Evolutionary conservation across 257 asterid genomes (phyloP).

Genomic region (Solanum paucissectum): DNA sequence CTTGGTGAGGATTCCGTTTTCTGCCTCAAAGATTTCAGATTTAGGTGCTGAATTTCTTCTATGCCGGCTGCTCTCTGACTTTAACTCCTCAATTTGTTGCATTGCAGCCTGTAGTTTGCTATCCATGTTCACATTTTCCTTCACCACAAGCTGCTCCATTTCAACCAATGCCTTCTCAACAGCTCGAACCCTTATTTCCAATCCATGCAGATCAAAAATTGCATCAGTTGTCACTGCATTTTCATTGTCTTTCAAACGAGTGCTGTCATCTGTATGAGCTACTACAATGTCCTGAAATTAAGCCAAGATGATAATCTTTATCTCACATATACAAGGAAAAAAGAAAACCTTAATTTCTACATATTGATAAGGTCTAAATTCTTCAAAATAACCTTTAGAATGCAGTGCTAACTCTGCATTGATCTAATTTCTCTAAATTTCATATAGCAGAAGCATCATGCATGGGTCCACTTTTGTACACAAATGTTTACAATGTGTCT

Average conservation of each 20-base stretch:
- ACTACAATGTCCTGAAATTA: conserved; percentile 33
- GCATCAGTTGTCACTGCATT: conserved; percentile 12
- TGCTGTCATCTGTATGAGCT: conserved; percentile 1
- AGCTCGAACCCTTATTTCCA: conserved; percentile 43
- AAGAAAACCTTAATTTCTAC: not conserved
- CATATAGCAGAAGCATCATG: not conserved
- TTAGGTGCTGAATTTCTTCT: conserved; percentile 38
- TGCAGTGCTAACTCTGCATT: not conserved
- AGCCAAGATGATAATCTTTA: not conserved
- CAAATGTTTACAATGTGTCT: not conserved
- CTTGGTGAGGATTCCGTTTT: conserved; percentile 58
- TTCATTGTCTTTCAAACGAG: conserved; percentile 14
- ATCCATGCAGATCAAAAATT: conserved; percentile 35
- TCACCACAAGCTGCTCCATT: conserved; percentile 37
- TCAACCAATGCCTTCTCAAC: conserved; percentile 45
- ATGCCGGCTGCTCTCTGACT: conserved; percentile 37
- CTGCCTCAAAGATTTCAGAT: conserved; percentile 60
- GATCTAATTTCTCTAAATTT: not conserved
- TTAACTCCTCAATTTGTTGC: conserved; percentile 56
- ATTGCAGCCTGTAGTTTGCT: conserved; percentile 55
- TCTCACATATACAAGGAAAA: not conserved
- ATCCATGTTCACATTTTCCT: conserved; percentile 45
- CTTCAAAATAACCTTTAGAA: not conserved
- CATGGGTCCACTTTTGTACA: not conserved
- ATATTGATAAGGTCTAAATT: not conserved